These are phyloP conservation scores for Picochlorum sp. DNA, from an alignment of 139 green algal species.

Conservation along the genomic window DNA sequence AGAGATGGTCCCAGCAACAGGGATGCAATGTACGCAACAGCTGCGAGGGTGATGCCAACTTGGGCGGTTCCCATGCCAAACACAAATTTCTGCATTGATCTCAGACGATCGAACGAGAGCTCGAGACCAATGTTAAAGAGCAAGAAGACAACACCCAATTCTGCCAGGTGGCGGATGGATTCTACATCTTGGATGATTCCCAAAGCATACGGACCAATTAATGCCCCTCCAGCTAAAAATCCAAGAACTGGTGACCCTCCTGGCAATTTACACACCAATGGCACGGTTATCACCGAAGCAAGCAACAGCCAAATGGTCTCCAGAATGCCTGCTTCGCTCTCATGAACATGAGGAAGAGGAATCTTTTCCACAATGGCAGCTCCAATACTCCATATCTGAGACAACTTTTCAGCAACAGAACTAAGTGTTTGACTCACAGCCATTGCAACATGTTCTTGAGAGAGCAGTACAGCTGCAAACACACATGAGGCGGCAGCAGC, in stretches of 20 bases:
- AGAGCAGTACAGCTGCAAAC: not conserved
- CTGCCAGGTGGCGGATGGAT: conserved; percentile 74
- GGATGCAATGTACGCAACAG: conserved; percentile 30
- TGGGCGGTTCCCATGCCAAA: conserved; percentile 94
- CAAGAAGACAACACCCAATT: conserved; percentile 93
- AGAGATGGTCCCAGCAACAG: conserved; percentile 40
- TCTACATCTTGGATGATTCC: conserved; percentile 86
- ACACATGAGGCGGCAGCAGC: not conserved
- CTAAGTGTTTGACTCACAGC: not conserved
- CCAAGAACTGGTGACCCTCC: conserved; percentile 89
- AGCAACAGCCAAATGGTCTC: conserved; percentile 85
- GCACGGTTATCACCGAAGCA: conserved; percentile 72
- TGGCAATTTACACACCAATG: conserved; percentile 80
- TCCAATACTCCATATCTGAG: conserved; percentile 11
- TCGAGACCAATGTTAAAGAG: conserved; percentile 98
- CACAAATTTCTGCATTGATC: conserved; percentile 94
- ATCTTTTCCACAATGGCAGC: conserved; percentile 13
- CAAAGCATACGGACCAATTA: conserved; percentile 89
- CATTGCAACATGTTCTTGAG: not conserved
- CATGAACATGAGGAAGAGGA: conserved; percentile 44
- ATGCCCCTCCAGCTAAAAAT: conserved; percentile 82
- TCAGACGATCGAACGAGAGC: conserved; percentile 87
- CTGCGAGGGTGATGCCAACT: conserved; percentile 60
- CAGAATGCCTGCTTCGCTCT: conserved; percentile 63
- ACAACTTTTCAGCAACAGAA: not conserved